A percentile compares a stretch with the other conserved stretches of the same genome.
Conservation (phyloP, 495 filamentous ascomycete species). For the Penicillium psychrofluorescens region DNA sequence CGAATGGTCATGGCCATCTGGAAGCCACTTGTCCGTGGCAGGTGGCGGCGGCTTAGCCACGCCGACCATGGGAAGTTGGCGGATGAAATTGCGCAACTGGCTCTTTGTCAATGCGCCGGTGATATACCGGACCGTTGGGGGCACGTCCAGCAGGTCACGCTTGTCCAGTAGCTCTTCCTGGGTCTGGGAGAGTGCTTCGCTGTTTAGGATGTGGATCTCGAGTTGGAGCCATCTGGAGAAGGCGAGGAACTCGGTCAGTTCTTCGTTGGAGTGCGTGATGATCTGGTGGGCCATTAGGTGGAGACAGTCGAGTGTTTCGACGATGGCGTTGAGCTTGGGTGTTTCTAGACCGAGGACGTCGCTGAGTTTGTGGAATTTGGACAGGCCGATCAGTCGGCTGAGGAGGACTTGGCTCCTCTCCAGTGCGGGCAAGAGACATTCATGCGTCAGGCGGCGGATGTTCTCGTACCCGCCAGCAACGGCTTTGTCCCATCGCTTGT, state of each 20-base stretch:
- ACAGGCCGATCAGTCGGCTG: constrained; percentile 77
- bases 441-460: constrained; percentile 70
- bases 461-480: constrained; percentile 68
- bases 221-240: constrained; percentile 84
- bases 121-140: constrained; percentile 44
- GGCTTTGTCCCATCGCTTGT: constrained; percentile 93
- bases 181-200: constrained; percentile 38
- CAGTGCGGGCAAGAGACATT: constrained; percentile 80
- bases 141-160: constrained; percentile 37
- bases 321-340: constrained; percentile 47
- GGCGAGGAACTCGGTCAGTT: constrained; percentile 66
- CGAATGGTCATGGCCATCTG: constrained; percentile 33
- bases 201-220: constrained; percentile 61
- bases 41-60: constrained; percentile 16
- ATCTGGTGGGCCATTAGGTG: constrained; percentile 67
- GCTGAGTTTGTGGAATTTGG: constrained; percentile 66
- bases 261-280: constrained; percentile 62
- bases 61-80: constrained; percentile 35
- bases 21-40: constrained; percentile 27
- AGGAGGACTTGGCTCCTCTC: constrained; percentile 78
- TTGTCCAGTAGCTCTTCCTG: constrained; percentile 41
- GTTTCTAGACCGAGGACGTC: constrained; percentile 58
- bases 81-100: constrained; percentile 35
- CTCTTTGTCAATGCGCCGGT: constrained; percentile 43
- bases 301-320: constrained; percentile 69